These are phyloP conservation scores for Calonectria crousiana DNA, from an alignment of 2,329 filamentous ascomycete species.

Conservation along the genomic window DNA sequence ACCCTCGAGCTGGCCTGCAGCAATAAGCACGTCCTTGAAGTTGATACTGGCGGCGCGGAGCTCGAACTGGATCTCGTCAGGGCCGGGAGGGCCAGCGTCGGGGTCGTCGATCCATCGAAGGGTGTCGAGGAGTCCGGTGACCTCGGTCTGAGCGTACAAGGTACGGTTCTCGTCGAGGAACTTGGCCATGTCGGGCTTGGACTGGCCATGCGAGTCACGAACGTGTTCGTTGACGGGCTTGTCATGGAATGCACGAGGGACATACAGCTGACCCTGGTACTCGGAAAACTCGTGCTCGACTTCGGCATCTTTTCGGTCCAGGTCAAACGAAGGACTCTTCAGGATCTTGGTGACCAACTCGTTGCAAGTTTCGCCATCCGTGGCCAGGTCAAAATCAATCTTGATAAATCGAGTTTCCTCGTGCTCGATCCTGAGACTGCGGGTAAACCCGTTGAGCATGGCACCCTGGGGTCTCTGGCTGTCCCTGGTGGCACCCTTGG, in stretches of 20 bases:
- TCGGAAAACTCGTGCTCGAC: conserved; percentile 18
- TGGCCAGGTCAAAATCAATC: conserved; percentile 11
- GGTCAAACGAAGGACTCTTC: conserved; percentile 14
- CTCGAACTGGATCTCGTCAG: conserved; percentile 19
- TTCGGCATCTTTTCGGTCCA: conserved; percentile 8
- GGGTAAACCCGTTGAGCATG: conserved; percentile 14
- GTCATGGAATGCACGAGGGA: conserved; percentile 16
- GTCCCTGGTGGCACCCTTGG: conserved; percentile 11
- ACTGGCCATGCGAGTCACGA: conserved; percentile 12
- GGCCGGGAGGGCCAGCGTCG: conserved; percentile 1
- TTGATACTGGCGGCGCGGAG: conserved; percentile 13
- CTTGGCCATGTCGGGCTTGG: conserved; percentile 13
- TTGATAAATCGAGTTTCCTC: conserved; percentile 18
- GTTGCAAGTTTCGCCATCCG: not conserved
- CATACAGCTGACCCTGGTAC: conserved; percentile 12
- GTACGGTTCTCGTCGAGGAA: conserved; percentile 13
- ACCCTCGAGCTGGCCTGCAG: conserved; percentile 1
- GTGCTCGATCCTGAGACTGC: conserved; percentile 18
- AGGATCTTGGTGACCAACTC: conserved; percentile 11
- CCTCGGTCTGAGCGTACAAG: conserved; percentile 8
- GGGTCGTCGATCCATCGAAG: conserved; percentile 15
- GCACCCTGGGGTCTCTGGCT: conserved; percentile 16
- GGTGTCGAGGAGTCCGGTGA: conserved; percentile 13
- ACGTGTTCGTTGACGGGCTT: conserved; percentile 5
- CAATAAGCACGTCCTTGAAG: conserved; percentile 20